Conservation (phyloP, 768 basidiomycete genomes). For the Russula olivacea region DNA sequence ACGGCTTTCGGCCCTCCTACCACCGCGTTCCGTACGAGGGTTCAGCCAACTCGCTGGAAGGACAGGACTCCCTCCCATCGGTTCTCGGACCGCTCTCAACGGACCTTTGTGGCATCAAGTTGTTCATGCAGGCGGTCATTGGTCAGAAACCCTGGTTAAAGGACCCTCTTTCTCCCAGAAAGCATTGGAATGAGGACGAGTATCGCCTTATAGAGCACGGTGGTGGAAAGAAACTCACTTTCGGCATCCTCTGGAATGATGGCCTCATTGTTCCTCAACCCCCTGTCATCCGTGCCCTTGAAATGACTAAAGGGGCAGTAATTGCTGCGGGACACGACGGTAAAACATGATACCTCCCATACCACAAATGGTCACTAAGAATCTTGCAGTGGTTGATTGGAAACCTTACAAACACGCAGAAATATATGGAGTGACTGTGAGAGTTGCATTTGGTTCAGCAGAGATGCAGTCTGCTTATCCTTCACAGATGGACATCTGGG, state of each 20-base stretch:
- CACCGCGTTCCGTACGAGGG: constrained; percentile 67
- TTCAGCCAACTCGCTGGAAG: constrained; percentile 57
- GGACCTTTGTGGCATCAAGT: constrained; percentile 54
- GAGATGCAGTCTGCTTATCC: background rate
- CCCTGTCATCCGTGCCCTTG: constrained; percentile 47
- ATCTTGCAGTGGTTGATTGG: constrained; percentile 37
- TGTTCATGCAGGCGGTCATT: constrained; percentile 60
- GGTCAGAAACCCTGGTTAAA: constrained; percentile 56
- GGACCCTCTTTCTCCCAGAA: constrained; percentile 54
- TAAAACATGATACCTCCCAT: constrained; percentile 20
- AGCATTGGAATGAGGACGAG: constrained; percentile 54
- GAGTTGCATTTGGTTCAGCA: background rate
- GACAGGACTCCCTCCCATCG: constrained; percentile 64
- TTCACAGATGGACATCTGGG: constrained; percentile 19
- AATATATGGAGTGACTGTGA: constrained; percentile 30
- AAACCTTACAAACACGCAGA: constrained; percentile 28
- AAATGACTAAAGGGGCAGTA: constrained; percentile 40
- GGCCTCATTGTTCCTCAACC: constrained; percentile 45
- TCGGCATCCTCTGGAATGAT: constrained; percentile 39
- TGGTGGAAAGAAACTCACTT: constrained; percentile 37
- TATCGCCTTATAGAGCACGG: constrained; percentile 58
- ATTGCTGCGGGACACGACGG: constrained; percentile 47
- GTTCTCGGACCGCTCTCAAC: constrained; percentile 69
- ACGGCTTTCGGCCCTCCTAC: constrained; percentile 65
- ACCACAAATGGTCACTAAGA: background rate